These are phyloP conservation scores for Curvularia sp. DNA, from an alignment of 2,329 filamentous ascomycete genomes.

Conservation along the genomic window DNA sequence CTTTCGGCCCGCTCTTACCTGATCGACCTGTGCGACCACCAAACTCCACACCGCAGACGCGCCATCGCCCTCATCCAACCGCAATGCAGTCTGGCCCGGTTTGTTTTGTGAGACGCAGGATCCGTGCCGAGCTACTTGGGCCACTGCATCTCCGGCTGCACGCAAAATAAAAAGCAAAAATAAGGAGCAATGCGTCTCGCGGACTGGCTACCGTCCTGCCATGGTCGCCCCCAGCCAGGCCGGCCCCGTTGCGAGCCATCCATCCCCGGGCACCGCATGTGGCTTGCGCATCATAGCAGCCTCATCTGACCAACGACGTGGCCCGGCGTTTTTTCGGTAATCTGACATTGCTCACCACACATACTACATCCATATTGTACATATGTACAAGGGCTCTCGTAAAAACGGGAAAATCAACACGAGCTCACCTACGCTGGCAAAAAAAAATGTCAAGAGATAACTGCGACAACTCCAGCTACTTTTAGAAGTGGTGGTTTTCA, in stretches of 20 bases:
- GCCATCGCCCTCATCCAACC: conserved; percentile 20
- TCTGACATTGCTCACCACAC: conserved; percentile 5
- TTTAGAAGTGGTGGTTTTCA: no score
- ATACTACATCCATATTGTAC: background rate
- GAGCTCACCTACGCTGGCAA: no score
- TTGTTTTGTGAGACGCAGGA: conserved; percentile 15
- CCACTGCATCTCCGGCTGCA: conserved; percentile 7
- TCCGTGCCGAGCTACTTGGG: conserved; percentile 3
- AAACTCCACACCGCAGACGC: conserved; percentile 23
- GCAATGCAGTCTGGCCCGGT: conserved; percentile 20
- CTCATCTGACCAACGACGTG: conserved; percentile 12
- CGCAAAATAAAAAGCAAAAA: conserved; percentile 5
- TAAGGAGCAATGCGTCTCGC: conserved; percentile 1
- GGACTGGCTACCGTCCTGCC: conserved; percentile 2
- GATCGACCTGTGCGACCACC: conserved; percentile 34
- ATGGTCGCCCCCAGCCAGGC: conserved; percentile 2
- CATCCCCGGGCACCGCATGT: conserved; percentile 7
- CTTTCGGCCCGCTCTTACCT: conserved; percentile 36
- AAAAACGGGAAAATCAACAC: no score
- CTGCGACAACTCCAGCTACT: no score
- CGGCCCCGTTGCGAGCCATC: conserved; percentile 7
- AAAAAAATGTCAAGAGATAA: no score
- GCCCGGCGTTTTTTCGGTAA: conserved; percentile 16
- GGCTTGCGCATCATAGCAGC: conserved; percentile 14
- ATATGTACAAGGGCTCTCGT: background rate